Conservation (phyloP, 2,329 filamentous ascomycete genomes). For the Apiospora rasikravindrae region DNA sequence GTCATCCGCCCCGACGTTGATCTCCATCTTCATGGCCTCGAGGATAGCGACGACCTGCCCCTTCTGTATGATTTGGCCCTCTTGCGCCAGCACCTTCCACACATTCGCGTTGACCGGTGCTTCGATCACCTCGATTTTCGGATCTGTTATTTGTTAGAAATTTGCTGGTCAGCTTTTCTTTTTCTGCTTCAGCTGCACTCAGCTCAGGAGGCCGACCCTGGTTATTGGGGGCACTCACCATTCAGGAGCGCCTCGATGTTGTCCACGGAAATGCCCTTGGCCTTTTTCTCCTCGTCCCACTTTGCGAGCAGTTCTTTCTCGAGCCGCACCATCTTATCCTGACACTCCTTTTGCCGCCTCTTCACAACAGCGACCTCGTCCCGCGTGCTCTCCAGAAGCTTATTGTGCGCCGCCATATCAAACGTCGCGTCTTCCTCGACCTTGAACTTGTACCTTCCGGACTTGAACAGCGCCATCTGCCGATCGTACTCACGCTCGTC, state of each 20-base stretch:
- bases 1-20: conserved; percentile 41
- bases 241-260: conserved; percentile 54
- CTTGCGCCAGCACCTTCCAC: conserved; percentile 55
- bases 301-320: conserved; percentile 26
- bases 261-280: conserved; percentile 50
- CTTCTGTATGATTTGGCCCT: conserved; percentile 47
- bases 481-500: conserved; percentile 55
- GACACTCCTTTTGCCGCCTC: conserved; percentile 50
- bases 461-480: conserved; percentile 52
- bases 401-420: conserved; percentile 61
- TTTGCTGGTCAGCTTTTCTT: not conserved
- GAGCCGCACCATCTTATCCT: conserved; percentile 38
- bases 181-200: not conserved
- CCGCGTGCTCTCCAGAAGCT: conserved; percentile 48
- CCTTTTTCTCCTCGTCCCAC: conserved; percentile 24
- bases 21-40: conserved; percentile 65
- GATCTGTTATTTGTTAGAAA: conserved; percentile 5
- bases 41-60: conserved; percentile 52
- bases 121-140: conserved; percentile 39
- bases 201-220: too few species aligned
- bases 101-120: conserved; percentile 56
- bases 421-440: conserved; percentile 52
- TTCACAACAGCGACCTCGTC: conserved; percentile 54
- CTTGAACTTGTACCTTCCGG: conserved; percentile 57
- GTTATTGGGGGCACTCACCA: conserved; percentile 36